Conservation (phyloP, 345 rosid species). For the Pugionium cornutum region DNA sequence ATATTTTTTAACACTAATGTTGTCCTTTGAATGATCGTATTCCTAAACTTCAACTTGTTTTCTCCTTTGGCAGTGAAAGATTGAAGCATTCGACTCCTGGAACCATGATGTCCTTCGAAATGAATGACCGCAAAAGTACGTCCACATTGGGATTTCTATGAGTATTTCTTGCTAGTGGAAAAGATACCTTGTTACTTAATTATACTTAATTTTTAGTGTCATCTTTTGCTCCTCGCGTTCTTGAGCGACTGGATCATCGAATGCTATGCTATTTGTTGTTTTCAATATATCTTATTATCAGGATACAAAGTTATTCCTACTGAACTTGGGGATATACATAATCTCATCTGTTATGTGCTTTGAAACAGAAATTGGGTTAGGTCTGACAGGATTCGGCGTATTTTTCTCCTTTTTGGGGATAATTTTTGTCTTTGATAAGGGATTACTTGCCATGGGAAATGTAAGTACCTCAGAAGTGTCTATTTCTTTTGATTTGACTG, state of each 20-base stretch:
- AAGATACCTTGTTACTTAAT: not conserved
- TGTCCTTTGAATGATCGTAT: not conserved
- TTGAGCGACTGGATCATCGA: constrained; percentile 8
- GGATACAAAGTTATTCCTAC: not conserved
- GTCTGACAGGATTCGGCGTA: constrained; percentile 93
- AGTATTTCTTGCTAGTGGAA: not conserved
- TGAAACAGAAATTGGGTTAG: constrained; percentile 78
- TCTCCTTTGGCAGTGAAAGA: constrained; percentile 23
- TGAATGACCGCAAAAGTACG: constrained; percentile 45
- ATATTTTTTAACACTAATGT: not conserved
- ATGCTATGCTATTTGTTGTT: not conserved
- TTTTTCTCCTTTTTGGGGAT: constrained; percentile 92
- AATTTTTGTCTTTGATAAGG: constrained; percentile 87
- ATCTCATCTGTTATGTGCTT: constrained; percentile 17
- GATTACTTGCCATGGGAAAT: constrained; percentile 98
- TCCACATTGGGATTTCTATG: not conserved
- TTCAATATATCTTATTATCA: not conserved
- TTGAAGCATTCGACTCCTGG: constrained; percentile 21
- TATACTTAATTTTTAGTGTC: not conserved
- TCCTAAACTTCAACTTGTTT: constrained; percentile 8
- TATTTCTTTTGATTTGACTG: not conserved
- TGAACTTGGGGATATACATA: not conserved
- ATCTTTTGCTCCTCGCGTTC: not conserved
- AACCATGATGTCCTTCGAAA: constrained; percentile 44
- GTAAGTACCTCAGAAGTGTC: constrained; percentile 48